Percentiles rank a stretch among this genome's conserved stretches.
These are phyloP conservation scores for Candida vartiovaarae DNA, from an alignment of 805 yeast species.

Conservation along the genomic window DNA sequence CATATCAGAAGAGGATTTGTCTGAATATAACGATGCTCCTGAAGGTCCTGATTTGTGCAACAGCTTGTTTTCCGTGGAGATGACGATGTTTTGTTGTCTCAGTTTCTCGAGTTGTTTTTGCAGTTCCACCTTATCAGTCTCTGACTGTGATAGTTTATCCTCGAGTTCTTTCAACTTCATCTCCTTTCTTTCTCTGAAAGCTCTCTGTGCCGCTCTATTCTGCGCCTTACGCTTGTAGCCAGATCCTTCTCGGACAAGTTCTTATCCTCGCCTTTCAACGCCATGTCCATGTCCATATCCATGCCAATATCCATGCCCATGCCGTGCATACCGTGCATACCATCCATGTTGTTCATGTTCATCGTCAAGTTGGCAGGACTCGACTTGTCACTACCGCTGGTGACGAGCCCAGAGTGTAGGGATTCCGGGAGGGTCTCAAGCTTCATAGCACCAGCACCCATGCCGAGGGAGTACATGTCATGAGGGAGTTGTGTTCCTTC, in stretches of 20 bases:
- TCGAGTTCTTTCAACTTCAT: slow-evolving; percentile 63
- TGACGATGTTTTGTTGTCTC: slow-evolving; percentile 46
- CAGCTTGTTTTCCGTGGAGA: slow-evolving; percentile 56
- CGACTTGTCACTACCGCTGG: not conserved
- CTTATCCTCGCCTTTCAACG: not conserved
- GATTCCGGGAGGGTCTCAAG: no score
- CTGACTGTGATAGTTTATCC: slow-evolving; percentile 48
- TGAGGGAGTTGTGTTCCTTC: no score
- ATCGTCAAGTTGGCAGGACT: no score
- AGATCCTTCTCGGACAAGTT: slow-evolving; percentile 30
- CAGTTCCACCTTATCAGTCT: slow-evolving; percentile 42
- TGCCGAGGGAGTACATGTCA: no score
- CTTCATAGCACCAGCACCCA: no score
- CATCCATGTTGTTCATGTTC: no score
- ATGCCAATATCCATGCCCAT: no score
- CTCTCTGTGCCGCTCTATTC: slow-evolving; percentile 83
- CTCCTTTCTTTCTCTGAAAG: slow-evolving; percentile 78
- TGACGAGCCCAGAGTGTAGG: not conserved
- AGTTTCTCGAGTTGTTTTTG: slow-evolving; percentile 42
- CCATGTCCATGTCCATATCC: no score
- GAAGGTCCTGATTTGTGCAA: slow-evolving; percentile 25
- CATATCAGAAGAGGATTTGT: no score
- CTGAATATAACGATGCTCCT: not conserved
- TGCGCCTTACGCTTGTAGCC: slow-evolving; percentile 63
- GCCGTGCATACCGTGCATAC: no score